Evolutionary conservation across 352 stramenopile genomes (phyloP), one percentile per base, ranked within the genome.

Genomic region (Globisporangium irregulare): DNA sequence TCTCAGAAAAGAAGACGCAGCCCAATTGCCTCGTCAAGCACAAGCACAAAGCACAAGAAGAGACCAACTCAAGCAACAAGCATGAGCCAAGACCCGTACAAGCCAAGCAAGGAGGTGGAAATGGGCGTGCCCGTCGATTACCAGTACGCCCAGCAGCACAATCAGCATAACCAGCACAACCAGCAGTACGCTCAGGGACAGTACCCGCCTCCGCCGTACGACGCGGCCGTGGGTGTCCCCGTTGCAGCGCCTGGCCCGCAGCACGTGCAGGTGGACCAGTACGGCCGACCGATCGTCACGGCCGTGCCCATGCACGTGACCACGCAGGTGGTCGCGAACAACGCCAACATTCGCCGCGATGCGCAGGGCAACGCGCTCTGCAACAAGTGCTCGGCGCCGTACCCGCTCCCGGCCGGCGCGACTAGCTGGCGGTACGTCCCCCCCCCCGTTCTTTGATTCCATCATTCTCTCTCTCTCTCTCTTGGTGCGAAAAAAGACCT

Each of bases 331-430:
- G 55, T 78, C 43, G 20, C 50, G 22, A 78, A 78, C 62, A 78
- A 78, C 46, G 63, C 69, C 14, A 75, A 78, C 55, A 77, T 78
- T 43, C 66, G 62, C 25, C 68, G 70, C 43, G 82, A 93, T 64
- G 78, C 76, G 2, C 77, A 87, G 57, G 82, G 84, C 46, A 92
- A 92, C 63, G 79, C 86, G n/a, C 73, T 92, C 18, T 93, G 86
- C 57, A 87, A 85, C 63, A 88, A 89, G 62, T 93, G 86, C 73
- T 76, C 74, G 15, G 67, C 82, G 20, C 84, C 86, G 53, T 92
- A 93, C 66, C 86, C 84, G 9, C 75, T 93, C 12, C 86, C 86
- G 10, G 73, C 75, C 0, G 84, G 86, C 20, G 86, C 75, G 57
- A 92, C 86, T 4, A 91, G 84, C 61, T 93, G 84, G 84, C 68